Base-by-base conservation (phyloP, 164 flowering plant genomes). In the Sedum album region DNA sequence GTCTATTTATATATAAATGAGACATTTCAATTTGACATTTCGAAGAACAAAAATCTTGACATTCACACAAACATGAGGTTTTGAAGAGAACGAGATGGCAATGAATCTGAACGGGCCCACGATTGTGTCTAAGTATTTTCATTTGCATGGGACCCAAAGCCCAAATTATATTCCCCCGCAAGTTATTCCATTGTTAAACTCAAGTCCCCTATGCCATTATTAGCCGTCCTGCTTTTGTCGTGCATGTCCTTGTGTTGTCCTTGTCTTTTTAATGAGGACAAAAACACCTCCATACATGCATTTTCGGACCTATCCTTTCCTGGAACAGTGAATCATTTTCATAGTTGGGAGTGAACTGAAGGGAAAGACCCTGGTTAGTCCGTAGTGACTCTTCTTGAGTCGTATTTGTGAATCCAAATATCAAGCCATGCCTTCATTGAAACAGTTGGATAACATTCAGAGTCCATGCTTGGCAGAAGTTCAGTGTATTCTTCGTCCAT, bases 261-360 rank as follows among this genome's bases (percentile, higher is more conserved):
- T 55, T 55, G 31, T 55, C 60, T 21, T 55, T 55, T 55, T n/a
- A 15, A 55, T 55, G 60, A 55, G 17, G 31, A 55, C 60, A 55
- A 55, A 55, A 55, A 26, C 60, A n/a, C n/a, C 60, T 55, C 31
- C 31, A 55, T 55, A 55, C 60, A 55, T 55, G 60, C 60, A 23
- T 55, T 55, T 55, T 25, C 60, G 25, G 23, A 55, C 31, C 9
- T 31, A 55, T 55, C 28, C 60, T 23, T 55, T 31, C 31, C 23
- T 25, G 60, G n/a, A 51, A 51, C 21, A 23, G 6, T 51, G 26
- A 21, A 49, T 6, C n/a, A 30, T 23, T 55, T 55, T 9, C 4
- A 6, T 20, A n/a, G 5, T 51, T 20, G 25, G 28, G 25, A 20
- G 11, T 20, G 31, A 55, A 55, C 60, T 55, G 17, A 26, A 23